These are phyloP conservation scores for Tuber calosporum DNA, from an alignment of 495 filamentous ascomycete genomes.

Conservation along the genomic window DNA sequence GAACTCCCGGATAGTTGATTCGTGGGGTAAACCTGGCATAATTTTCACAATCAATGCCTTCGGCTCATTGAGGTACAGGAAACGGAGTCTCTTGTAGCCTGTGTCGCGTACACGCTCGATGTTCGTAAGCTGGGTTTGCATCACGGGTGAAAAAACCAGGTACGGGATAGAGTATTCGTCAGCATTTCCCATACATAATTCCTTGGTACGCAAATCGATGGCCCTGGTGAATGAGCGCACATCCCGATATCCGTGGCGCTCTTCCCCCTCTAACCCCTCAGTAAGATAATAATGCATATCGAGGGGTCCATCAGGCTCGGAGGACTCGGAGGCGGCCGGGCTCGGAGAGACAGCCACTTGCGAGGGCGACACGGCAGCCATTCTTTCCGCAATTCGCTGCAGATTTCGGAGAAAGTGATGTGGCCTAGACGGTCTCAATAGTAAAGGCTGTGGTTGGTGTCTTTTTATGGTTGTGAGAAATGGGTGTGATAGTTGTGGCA, in stretches of 20 bases:
- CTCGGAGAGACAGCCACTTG: neutral
- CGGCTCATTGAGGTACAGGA: slow-evolving; percentile 2
- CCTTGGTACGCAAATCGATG: neutral
- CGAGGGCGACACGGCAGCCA: neutral
- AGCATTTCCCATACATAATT: neutral
- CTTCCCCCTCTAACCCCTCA: neutral
- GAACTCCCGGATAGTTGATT: neutral
- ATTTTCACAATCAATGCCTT: slow-evolving; percentile 9
- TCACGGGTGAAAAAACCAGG: neutral
- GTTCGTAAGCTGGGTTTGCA: neutral
- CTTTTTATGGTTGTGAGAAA: neutral
- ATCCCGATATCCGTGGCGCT: neutral
- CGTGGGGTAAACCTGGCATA: neutral
- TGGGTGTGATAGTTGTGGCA: neutral
- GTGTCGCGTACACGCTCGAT: neutral
- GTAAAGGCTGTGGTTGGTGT: neutral
- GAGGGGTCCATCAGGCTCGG: neutral
- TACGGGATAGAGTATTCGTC: neutral
- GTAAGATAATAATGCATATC: too few relatives aligned
- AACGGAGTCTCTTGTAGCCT: too few relatives aligned
- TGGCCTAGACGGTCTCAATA: neutral
- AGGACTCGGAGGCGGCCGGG: neutral
- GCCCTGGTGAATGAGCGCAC: neutral
- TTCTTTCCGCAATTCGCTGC: neutral
- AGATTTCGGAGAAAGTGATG: neutral